Evolutionary conservation across 805 yeast species (phyloP), one percentile per base, ranked within the genome.

Genomic region (Ogataea methylovora): DNA sequence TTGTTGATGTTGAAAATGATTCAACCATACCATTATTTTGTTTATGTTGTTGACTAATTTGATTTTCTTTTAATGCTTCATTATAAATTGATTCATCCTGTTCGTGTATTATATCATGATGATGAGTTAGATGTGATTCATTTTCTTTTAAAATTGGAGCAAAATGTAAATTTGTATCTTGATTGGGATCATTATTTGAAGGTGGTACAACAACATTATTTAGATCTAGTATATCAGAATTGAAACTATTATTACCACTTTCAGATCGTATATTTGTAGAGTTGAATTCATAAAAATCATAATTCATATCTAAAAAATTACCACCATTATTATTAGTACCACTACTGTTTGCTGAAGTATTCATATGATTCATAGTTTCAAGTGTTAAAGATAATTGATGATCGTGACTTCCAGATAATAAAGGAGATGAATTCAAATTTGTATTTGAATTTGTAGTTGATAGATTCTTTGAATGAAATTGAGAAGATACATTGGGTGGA

Each of bases 1-100:
- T 37, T 2, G 60, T 54, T 30, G 58, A 53, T 34, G 48, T 52
- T 10, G 66, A 58, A 13, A 45, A 45, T 3, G 67, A 60, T 35
- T 55, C 58, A 4, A 51, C 43, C n/a, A 52, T 39, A 8, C 42
- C 42, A 16, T 39, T 39, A 12, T 28, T 31, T 24, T 33, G 33
- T 17, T 27, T 27, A 27, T 15, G 6, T 24, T n/a, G 17, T 27
- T 26, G 15, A 17, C 16, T 3, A 29, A 33, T 7, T 10, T 23
- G 7, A 20, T 29, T n/a, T 32, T 27, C 24, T 32, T 30, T 14
- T 28, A 16, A 18, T 32, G 31, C 14, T 29, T 21, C 13, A 28
- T 36, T 27, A 36, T 19, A 17, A 31, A 31, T 9, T 20, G 22
- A 21, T 16, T 32, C 5, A 31, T 31, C 3, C 35, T 31, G 3